Evolutionary conservation across 2,329 filamentous ascomycete species (phyloP).

Genomic region (Ceratocystis ficicola): DNA sequence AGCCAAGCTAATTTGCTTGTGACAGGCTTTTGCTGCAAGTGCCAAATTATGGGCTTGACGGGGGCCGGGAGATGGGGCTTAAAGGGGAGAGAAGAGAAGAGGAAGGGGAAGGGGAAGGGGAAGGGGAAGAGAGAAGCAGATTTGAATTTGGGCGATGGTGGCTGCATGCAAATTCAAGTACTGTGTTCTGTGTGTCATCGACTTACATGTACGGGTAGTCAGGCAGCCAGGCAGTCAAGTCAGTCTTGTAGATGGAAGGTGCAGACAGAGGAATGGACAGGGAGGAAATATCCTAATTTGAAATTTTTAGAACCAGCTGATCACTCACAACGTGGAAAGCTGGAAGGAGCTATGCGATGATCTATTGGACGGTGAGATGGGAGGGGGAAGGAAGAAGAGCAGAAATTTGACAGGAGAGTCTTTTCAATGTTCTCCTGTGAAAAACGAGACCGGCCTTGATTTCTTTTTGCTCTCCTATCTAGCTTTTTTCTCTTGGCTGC

Average conservation of each 20-base stretch:
- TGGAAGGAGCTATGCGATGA: constrained; percentile 5
- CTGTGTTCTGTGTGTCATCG: too few species aligned
- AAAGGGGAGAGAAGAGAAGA: not conserved
- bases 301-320: not conserved
- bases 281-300: not conserved
- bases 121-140: not conserved
- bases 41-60: constrained; percentile 20
- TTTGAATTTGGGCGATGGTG: not conserved
- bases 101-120: not conserved
- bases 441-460: not conserved
- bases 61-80: not conserved
- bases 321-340: not conserved
- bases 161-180: too few species aligned
- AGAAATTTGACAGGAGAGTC: not conserved
- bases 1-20: constrained; percentile 13
- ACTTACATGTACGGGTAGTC: not conserved
- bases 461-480: constrained; percentile 11
- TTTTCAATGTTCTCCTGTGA: constrained; percentile 6
- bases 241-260: not conserved
- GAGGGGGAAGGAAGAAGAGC: not conserved
- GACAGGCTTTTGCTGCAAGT: constrained; percentile 18
- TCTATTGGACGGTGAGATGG: not conserved
- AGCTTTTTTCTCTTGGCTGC: not conserved
- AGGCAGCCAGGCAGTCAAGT: not conserved
- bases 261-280: not conserved